These are phyloP conservation scores for Agapanthus africanus DNA, from an alignment of 106 monocot genomes.

Conservation along the genomic window DNA sequence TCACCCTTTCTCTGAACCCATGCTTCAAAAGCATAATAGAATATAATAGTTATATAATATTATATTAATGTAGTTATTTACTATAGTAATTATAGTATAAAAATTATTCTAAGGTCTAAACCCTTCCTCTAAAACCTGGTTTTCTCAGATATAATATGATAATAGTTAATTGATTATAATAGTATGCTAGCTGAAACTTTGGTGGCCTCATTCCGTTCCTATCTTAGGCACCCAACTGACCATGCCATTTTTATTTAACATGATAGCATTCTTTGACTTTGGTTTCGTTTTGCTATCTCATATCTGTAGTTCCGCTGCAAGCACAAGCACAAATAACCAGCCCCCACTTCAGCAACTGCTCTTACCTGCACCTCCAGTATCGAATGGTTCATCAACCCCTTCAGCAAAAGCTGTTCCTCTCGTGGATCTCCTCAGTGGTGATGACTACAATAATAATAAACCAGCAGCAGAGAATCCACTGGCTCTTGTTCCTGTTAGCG, in stretches of 20 bases:
- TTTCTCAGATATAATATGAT: background rate
- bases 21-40: no score
- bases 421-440: conserved; percentile 63
- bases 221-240: background rate
- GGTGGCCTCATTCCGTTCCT: background rate
- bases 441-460: conserved; percentile 31
- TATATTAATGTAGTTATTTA: no score
- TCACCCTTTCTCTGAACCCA: background rate
- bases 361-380: conserved; percentile 46
- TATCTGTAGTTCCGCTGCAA: conserved; percentile 34
- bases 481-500: conserved; percentile 63
- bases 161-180: background rate
- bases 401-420: conserved; percentile 36
- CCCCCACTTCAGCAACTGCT: conserved; percentile 43
- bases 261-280: background rate
- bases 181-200: background rate
- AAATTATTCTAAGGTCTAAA: background rate
- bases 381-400: conserved; percentile 36
- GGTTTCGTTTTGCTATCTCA: background rate
- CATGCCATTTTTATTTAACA: background rate
- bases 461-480: conserved; percentile 37
- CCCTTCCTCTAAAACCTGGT: background rate
- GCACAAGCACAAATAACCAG: conserved; percentile 24
- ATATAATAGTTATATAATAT: no score
- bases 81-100: no score